Conservation (phyloP, 345 rosid species). For the Theobroma cacao region DNA sequence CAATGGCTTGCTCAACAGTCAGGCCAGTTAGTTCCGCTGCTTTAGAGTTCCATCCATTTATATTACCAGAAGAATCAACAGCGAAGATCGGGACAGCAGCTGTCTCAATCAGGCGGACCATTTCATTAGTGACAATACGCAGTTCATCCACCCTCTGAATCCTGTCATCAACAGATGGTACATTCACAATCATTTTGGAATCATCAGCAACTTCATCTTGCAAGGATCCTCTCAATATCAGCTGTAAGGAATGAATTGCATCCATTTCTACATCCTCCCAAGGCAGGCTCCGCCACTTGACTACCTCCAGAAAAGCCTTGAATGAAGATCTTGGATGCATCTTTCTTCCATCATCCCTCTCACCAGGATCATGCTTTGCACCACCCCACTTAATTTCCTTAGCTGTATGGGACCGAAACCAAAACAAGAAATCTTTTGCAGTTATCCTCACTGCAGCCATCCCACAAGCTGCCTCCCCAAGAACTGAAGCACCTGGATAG, state of each 20-base stretch:
- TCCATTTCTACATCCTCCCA: slow-evolving; percentile 94
- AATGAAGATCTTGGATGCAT: slow-evolving; percentile 91
- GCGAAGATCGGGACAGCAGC: slow-evolving; percentile 84
- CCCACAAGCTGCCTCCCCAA: slow-evolving; percentile 72
- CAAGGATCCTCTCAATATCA: slow-evolving; percentile 71
- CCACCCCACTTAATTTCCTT: slow-evolving; percentile 93
- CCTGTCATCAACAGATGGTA: slow-evolving; percentile 43
- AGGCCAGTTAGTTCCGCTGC: slow-evolving; percentile 73
- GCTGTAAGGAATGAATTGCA: slow-evolving; percentile 81
- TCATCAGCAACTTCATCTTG: slow-evolving; percentile 45
- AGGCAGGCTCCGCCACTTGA: slow-evolving; percentile 61
- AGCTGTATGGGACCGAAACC: slow-evolving; percentile 82
- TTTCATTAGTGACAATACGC: slow-evolving; percentile 58
- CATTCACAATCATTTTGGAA: slow-evolving; percentile 46
- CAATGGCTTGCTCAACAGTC: slow-evolving; percentile 68
- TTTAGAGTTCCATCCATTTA: slow-evolving; percentile 86
- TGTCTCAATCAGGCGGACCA: slow-evolving; percentile 87
- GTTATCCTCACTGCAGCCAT: slow-evolving; percentile 65
- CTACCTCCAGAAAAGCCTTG: slow-evolving; percentile 82
- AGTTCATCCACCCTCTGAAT: slow-evolving; percentile 60
- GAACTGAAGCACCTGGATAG: slow-evolving; percentile 63
- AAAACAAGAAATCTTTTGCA: slow-evolving; percentile 67
- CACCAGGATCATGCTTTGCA: slow-evolving; percentile 70
- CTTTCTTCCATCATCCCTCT: slow-evolving; percentile 60
- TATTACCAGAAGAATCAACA: slow-evolving; percentile 59